Base-by-base conservation (phyloP, 257 asterid genomes). In the Verbena officinalis region DNA sequence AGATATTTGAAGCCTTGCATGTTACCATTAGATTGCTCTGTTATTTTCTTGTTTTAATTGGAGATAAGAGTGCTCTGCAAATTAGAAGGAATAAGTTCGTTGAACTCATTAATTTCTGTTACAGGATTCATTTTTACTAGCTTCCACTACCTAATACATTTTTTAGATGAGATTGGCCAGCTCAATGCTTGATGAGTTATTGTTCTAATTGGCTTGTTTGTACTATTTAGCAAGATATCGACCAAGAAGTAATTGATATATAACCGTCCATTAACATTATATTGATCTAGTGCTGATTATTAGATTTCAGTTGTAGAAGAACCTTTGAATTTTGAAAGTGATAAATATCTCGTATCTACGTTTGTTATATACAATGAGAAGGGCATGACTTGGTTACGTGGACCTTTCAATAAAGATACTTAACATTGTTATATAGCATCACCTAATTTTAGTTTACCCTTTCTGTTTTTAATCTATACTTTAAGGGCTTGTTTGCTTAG, bases 131-230 rank as follows among this genome's bases (percentile, higher is more conserved):
- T 30, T 42, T 5, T 53, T 33, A 33, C 46, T 62, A 23, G 12
- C 34, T 70, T 12, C 44, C 6, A 2, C 33, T 17, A 53, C 36
- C 38, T 31, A 49, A 21, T 59, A 8, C 27, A 24, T 61, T 69
- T 5, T 42, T 55, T n/a, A 8, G 59, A 52, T 43, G 33, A 69
- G 50, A 61, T 43, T 48, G 63, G 44, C 53, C 70, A 45, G 68
- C 34, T 52, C 54, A 17, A 53, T 22, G 24, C 46, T 12, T 13
- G 21, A 21, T 60, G 49, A 5, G 6, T 48, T 48, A 16, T 22
- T 15, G 62, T 43, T n/a, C 58, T 54, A 34, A 39, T 55, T 62
- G 13, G 43, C 64, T 43, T 8, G 50, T 55, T 45, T n/a, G 39
- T 36, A 50, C 24, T 36, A 14, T 64, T 30, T 51, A 50, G 66